Conservation (phyloP, 208 protist species). For the Wallacemonas sp. region DNA sequence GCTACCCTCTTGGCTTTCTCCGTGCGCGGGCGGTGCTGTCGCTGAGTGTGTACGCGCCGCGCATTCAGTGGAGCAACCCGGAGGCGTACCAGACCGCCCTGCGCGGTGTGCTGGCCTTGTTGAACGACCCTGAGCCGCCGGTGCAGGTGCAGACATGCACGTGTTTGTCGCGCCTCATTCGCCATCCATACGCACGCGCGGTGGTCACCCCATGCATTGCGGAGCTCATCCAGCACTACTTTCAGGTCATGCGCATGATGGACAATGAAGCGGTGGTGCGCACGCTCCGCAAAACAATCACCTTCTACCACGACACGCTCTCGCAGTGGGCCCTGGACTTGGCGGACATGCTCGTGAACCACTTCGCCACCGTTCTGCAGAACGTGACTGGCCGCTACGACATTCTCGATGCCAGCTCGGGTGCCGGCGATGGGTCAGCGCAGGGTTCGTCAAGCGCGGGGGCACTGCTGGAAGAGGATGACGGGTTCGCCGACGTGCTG, state of each 20-base stretch:
- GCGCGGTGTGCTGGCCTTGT: conserved; percentile 54
- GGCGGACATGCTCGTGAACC: conserved; percentile 76
- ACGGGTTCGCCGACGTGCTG: conserved; percentile 56
- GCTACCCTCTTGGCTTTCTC: conserved; percentile 75
- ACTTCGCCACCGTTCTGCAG: conserved; percentile 66
- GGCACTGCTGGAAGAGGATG: conserved; percentile 37
- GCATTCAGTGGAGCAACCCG: conserved; percentile 70
- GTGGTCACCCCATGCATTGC: conserved; percentile 85
- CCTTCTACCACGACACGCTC: conserved; percentile 79
- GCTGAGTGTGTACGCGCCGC: conserved; percentile 58
- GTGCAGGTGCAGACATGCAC: conserved; percentile 89
- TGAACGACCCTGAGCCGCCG: conserved; percentile 80
- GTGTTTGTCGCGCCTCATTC: conserved; percentile 81
- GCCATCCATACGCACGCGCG: conserved; percentile 54
- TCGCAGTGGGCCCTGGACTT: conserved; percentile 86
- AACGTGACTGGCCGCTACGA: conserved; percentile 49
- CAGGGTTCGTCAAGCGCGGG: not conserved
- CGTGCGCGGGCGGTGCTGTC: conserved; percentile 79
- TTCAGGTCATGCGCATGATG: conserved; percentile 87
- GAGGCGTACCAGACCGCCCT: conserved; percentile 61
- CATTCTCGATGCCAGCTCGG: conserved; percentile 23
- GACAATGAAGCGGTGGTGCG: conserved; percentile 90
- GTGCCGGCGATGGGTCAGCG: not conserved
- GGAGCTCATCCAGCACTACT: conserved; percentile 89
- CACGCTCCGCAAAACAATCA: conserved; percentile 87